phyloP scores from a whole-genome alignment of 1,139 yeast genomes.

The Yamadazyma sp. region DNA sequence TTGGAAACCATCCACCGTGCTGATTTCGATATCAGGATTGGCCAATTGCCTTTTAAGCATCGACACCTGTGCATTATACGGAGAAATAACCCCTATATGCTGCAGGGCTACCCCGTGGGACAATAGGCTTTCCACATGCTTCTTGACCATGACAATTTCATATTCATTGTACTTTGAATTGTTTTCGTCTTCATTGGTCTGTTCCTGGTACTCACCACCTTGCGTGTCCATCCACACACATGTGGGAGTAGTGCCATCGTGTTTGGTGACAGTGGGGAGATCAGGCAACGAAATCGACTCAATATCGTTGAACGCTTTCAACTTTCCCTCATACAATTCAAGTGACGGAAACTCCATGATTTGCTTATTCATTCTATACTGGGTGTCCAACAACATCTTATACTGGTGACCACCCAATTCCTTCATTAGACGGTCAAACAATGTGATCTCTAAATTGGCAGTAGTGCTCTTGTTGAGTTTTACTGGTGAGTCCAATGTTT shows the following conservation, averaged over 20 bases:
- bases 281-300: constrained; percentile 54
- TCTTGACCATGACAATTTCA: constrained; percentile 61
- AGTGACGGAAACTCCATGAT: constrained; percentile 82
- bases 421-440: constrained; percentile 75
- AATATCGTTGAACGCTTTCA: constrained; percentile 65
- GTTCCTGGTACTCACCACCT: constrained; percentile 79
- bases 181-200: constrained; percentile 38
- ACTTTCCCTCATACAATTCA: constrained; percentile 59
- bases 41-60: constrained; percentile 42
- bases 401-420: constrained; percentile 51
- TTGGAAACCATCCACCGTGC: constrained; percentile 53
- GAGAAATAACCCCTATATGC: constrained; percentile 80
- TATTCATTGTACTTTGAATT: constrained; percentile 71
- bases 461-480: constrained; percentile 27
- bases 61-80: constrained; percentile 85
- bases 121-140: constrained; percentile 55
- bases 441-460: constrained; percentile 55
- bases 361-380: constrained; percentile 79
- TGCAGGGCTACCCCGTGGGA: constrained; percentile 45
- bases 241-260: constrained; percentile 33
- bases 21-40: constrained; percentile 31
- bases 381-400: constrained; percentile 61
- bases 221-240: constrained; percentile 89
- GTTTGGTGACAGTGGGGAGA: constrained; percentile 26
- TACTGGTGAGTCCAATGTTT: constrained; percentile 35